Conservation (phyloP, 2,329 filamentous ascomycete genomes). For the Cylindrodendrum hubeiense region DNA sequence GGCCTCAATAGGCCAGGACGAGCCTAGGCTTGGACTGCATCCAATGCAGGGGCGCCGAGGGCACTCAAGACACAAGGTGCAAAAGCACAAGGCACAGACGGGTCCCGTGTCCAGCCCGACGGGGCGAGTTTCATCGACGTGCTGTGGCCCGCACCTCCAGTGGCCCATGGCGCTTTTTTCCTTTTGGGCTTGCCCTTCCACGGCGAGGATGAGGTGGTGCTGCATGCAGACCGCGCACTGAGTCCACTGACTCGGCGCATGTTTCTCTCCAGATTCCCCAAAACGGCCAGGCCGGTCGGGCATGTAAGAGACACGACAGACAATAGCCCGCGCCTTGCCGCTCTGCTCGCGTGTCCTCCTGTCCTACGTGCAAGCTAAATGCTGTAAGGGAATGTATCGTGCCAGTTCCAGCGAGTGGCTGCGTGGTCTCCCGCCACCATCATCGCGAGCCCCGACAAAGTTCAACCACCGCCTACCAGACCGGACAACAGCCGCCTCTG, state of each 20-base stretch:
- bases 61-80: neutral
- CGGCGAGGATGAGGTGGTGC: neutral
- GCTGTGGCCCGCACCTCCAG: slow-evolving; percentile 32
- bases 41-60: slow-evolving; percentile 28
- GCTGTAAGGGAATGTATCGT: slow-evolving; percentile 8
- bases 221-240: neutral
- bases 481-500: slow-evolving; percentile 12
- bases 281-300: slow-evolving; percentile 2
- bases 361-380: slow-evolving; percentile 2
- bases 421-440: neutral
- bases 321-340: slow-evolving; percentile 3
- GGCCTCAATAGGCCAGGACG: slow-evolving; percentile 1
- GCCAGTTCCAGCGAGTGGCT: slow-evolving; percentile 21
- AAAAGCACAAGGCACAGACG: slow-evolving; percentile 10
- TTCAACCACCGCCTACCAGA: neutral
- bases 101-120: slow-evolving; percentile 22
- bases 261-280: slow-evolving; percentile 14
- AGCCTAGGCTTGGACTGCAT: slow-evolving; percentile 2
- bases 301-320: slow-evolving; percentile 9
- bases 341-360: slow-evolving; percentile 19
- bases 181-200: neutral
- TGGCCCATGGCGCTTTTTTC: slow-evolving; percentile 19
- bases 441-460: slow-evolving; percentile 8
- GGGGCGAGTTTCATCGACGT: slow-evolving; percentile 37
- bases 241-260: neutral